phyloP scores from a whole-genome alignment of 345 rosid genomes.

The Toxicodendron radicans region DNA sequence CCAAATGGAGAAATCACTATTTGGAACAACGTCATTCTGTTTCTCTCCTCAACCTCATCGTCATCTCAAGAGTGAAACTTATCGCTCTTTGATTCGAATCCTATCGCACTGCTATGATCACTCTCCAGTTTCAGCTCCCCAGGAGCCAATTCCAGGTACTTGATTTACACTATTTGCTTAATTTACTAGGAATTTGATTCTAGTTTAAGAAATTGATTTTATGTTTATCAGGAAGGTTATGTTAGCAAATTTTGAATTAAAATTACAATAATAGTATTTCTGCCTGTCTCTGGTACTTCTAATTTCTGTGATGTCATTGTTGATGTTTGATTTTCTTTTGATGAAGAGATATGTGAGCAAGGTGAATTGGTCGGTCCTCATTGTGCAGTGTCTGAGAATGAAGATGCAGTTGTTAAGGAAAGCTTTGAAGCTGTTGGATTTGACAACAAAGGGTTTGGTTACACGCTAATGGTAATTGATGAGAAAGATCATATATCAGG shows the following conservation, averaged over 20 bases:
- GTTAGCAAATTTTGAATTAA: background rate
- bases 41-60: constrained; percentile 28
- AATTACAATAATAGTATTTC: background rate
- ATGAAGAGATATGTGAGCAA: constrained; percentile 19
- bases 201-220: constrained; percentile 3
- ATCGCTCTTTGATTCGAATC: constrained; percentile 44
- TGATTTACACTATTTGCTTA: constrained; percentile 2
- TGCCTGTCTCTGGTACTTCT: background rate
- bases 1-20: constrained; percentile 32
- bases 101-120: constrained; percentile 46
- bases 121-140: constrained; percentile 39
- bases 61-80: constrained; percentile 44
- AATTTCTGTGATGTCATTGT: background rate
- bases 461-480: constrained; percentile 23
- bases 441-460: constrained; percentile 18
- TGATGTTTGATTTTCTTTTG: constrained; percentile 20
- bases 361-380: constrained; percentile 18
- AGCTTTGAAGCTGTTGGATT: constrained; percentile 18
- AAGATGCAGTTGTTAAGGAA: constrained; percentile 19
- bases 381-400: constrained; percentile 21
- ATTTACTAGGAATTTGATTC: background rate
- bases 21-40: background rate
- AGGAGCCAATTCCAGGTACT: constrained; percentile 31
- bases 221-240: background rate
- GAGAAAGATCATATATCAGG: constrained; percentile 35